A percentile compares a stretch with the other conserved stretches of the same genome.
Evolutionary conservation across 2,329 filamentous ascomycete genomes (phyloP).

Genomic region (Ceratocystiopsis minuta): DNA sequence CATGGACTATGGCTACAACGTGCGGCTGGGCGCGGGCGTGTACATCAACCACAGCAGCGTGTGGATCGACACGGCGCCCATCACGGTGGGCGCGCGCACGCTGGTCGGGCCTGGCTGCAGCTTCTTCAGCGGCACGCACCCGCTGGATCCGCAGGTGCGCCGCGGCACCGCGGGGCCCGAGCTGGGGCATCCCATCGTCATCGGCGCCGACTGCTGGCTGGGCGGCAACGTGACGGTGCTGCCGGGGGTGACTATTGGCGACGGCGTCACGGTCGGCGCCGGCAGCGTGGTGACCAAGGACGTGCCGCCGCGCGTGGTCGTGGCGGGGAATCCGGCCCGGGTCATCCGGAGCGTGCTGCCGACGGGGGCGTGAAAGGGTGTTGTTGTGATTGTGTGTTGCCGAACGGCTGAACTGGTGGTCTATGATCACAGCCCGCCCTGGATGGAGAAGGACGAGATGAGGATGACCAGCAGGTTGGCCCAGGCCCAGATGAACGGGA

Average conservation of each 20-base stretch:
- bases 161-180: slow-evolving; percentile 65
- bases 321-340: slow-evolving; percentile 49
- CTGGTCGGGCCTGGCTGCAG: slow-evolving; percentile 63
- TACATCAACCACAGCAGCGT: slow-evolving; percentile 60
- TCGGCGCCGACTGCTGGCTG: slow-evolving; percentile 71
- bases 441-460: slow-evolving; percentile 81
- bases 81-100: slow-evolving; percentile 60
- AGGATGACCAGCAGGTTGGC: slow-evolving; percentile 71
- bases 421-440: slow-evolving; percentile 60
- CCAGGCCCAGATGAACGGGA: slow-evolving; percentile 74
- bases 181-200: slow-evolving; percentile 49
- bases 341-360: slow-evolving; percentile 27
- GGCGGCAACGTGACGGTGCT: slow-evolving; percentile 54
- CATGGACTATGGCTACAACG: slow-evolving; percentile 63
- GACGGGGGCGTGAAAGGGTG: neutral
- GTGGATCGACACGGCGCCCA: slow-evolving; percentile 58
- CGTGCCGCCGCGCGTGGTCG: slow-evolving; percentile 44
- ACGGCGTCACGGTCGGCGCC: slow-evolving; percentile 57
- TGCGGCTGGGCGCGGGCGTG: slow-evolving; percentile 49
- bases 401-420: no score
- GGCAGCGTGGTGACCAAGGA: slow-evolving; percentile 70
- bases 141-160: slow-evolving; percentile 54
- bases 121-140: slow-evolving; percentile 60
- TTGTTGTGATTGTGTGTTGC: neutral
- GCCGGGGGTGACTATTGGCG: slow-evolving; percentile 61